Base-by-base conservation (phyloP, 2,329 filamentous ascomycete genomes). In the Phaeoacremonium minimum region DNA sequence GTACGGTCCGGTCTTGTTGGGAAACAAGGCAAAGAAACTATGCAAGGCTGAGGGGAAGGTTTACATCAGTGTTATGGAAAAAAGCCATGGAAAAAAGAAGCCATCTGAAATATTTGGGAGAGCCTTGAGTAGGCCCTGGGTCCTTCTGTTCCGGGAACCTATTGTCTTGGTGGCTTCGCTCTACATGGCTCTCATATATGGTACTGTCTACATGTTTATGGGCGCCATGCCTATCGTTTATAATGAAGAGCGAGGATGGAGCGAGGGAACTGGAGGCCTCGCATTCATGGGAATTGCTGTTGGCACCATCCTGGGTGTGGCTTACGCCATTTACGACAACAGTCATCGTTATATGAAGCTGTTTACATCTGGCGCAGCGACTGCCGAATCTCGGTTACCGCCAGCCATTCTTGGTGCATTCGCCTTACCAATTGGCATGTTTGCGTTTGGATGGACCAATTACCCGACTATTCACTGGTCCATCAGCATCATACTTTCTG, bases 391-490 rank as follows among this genome's bases (percentile, higher is more conserved):
- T 6, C 63, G 76, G 22, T 54, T 81, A 1, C 69, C 69, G 2
- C 62, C 69, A 14, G 63, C 61, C 28, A 70, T 80, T 35, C 46
- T 79, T 16, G 76, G 74, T 6, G 65, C 63, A 11, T 55, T 76
- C 30, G 60, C 58, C 4, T 55, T 80, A 4, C 75, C 75, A 2
- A 49, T 73, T 20, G 67, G 70, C 2, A 54, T 75, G n/a, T 73
- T 75, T 58, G 70, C 67, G 66, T 75, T 75, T 42, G 71, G 71
- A 2, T 75, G 71, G 71, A 75, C 71, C 0, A 72, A 70, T 38
- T 61, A 52, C 15, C 61, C 67, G 0, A 34, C 18, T 26, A 34
- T 38, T 7, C 30, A 38, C 30, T 41, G 30, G 30, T 4, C 34
- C 29, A 31, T 20, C 17, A 37, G 35, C 35, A 50, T 57, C 15